Conservation (phyloP, 2,329 filamentous ascomycete genomes). For the Neofusicoccum kwambonambiense region DNA sequence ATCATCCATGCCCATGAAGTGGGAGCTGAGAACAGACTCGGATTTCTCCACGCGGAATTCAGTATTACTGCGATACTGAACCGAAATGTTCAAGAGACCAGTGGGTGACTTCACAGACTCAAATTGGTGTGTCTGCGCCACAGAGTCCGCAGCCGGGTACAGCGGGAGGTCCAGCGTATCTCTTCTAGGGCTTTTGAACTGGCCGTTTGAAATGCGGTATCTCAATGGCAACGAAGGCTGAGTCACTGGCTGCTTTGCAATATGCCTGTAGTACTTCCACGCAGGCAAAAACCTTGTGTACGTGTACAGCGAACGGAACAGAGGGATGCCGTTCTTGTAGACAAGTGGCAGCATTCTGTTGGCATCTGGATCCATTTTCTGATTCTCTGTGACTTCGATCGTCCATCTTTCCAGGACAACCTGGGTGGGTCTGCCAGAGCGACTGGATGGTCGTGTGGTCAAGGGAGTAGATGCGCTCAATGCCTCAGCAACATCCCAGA, state of each 20-base stretch:
- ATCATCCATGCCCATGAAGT: constrained; percentile 89
- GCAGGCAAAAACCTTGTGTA: constrained; percentile 79
- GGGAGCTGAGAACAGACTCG: constrained; percentile 84
- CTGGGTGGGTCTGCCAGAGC: constrained; percentile 55
- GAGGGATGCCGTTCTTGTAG: constrained; percentile 95
- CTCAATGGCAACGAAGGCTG: constrained; percentile 67
- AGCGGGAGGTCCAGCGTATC: constrained; percentile 73
- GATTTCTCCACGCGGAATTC: constrained; percentile 90
- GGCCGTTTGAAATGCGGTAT: constrained; percentile 72
- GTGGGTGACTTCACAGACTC: constrained; percentile 82
- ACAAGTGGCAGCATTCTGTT: constrained; percentile 66
- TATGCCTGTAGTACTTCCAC: constrained; percentile 77
- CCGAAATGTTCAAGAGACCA: constrained; percentile 76
- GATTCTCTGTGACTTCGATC: constrained; percentile 69
- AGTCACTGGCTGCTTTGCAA: constrained; percentile 67
- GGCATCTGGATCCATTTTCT: constrained; percentile 49
- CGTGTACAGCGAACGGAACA: constrained; percentile 85
- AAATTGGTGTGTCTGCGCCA: constrained; percentile 76
- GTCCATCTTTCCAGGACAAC: constrained; percentile 90
- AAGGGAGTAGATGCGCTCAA: constrained; percentile 62
- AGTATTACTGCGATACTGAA: constrained; percentile 83
- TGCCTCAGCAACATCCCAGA: constrained; percentile 87
- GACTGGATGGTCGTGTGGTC: constrained; percentile 48
- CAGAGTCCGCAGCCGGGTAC: constrained; percentile 51
- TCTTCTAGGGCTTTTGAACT: constrained; percentile 50